Percentiles rank a stretch among this genome's conserved stretches.
Conservation (phyloP, 2,329 filamentous ascomycete species). For the Lithohypha guttulata region DNA sequence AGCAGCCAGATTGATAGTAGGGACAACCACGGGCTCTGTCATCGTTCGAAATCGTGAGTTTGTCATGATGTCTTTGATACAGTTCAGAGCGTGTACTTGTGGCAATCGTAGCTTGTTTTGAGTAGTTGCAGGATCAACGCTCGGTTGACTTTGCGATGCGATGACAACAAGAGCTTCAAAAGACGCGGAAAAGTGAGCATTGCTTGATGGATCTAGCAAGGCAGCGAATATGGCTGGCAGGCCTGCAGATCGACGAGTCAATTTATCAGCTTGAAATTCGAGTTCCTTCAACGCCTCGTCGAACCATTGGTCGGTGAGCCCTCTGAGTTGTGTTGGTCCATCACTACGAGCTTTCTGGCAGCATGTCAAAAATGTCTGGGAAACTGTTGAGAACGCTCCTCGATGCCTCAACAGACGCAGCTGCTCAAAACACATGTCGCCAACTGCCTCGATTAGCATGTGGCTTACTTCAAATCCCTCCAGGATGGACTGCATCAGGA, state of each 20-base stretch:
- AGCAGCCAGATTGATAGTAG: slow-evolving; percentile 68
- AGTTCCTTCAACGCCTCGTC: slow-evolving; percentile 56
- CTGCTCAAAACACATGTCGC: slow-evolving; percentile 68
- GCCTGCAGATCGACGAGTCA: slow-evolving; percentile 81
- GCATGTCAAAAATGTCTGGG: slow-evolving; percentile 72
- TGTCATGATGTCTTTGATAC: slow-evolving; percentile 82
- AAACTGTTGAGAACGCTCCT: slow-evolving; percentile 87
- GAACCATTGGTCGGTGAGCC: slow-evolving; percentile 48
- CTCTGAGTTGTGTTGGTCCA: slow-evolving; percentile 34
- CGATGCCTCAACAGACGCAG: slow-evolving; percentile 74
- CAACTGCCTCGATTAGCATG: slow-evolving; percentile 40
- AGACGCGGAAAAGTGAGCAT: slow-evolving; percentile 50
- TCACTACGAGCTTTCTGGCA: slow-evolving; percentile 55
- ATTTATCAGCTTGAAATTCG: slow-evolving; percentile 61
- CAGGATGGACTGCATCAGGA: slow-evolving; percentile 2
- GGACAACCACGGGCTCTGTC: slow-evolving; percentile 63
- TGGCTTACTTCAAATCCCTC: not conserved
- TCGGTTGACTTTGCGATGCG: slow-evolving; percentile 7
- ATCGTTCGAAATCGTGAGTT: slow-evolving; percentile 63
- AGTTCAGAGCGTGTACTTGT: slow-evolving; percentile 93
- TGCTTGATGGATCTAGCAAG: slow-evolving; percentile 57
- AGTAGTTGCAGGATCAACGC: slow-evolving; percentile 17
- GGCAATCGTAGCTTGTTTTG: slow-evolving; percentile 50
- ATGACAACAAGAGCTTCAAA: slow-evolving; percentile 37
- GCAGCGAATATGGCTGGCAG: slow-evolving; percentile 79